These are phyloP conservation scores for Neofusicoccum sp. DNA, from an alignment of 2,329 filamentous ascomycete genomes.

Conservation along the genomic window DNA sequence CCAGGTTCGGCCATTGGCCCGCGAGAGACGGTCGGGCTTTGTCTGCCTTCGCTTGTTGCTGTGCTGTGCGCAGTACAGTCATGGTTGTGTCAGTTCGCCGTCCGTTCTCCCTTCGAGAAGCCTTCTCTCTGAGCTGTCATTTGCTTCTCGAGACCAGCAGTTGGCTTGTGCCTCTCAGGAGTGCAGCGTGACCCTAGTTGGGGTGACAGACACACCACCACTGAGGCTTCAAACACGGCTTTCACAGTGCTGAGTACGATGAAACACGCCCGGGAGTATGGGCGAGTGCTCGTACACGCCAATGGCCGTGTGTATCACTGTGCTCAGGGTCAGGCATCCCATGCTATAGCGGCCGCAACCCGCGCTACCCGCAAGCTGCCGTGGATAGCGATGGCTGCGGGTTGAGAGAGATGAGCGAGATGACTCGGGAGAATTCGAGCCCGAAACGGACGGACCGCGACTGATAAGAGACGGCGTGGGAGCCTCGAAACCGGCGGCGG, in stretches of 20 bases:
- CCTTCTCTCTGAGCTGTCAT: not conserved
- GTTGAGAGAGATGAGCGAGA: not conserved
- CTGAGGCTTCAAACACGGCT: not conserved
- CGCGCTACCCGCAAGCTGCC: not conserved
- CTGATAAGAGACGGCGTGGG: not conserved
- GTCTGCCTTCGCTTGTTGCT: not conserved
- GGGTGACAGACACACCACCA: not conserved
- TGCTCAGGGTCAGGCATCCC: not conserved
- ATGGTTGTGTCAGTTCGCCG: not conserved
- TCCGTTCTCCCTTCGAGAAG: not conserved
- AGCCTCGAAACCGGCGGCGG: not conserved
- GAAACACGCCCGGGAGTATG: not conserved
- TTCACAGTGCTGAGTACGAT: not conserved
- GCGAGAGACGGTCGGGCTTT: not conserved
- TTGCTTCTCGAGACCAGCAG: not conserved
- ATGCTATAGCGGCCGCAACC: not conserved
- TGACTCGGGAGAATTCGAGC: not conserved
- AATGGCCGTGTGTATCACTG: not conserved
- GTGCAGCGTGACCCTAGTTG: not conserved
- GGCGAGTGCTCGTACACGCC: not conserved
- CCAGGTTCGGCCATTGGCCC: not conserved
- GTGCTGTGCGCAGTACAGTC: not conserved
- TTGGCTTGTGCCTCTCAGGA: slow-evolving; percentile 14
- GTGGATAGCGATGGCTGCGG: not conserved
- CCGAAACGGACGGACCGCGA: not conserved